Percentiles rank a stretch among this genome's conserved stretches.
These are phyloP conservation scores for Mycena latifolia DNA, from an alignment of 768 basidiomycete genomes.

Conservation along the genomic window DNA sequence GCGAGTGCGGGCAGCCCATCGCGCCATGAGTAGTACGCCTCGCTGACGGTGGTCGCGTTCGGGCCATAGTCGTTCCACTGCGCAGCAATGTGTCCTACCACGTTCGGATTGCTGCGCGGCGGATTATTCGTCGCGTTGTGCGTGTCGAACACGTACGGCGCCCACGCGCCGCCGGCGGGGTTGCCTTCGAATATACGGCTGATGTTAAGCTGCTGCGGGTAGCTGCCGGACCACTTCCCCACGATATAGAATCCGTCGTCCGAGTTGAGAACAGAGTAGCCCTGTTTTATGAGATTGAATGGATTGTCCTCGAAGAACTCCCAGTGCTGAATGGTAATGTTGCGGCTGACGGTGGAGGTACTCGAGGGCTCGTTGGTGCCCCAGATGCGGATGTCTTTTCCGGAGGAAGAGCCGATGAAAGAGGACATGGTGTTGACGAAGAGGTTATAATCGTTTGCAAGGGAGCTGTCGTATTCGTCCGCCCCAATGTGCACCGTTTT, in stretches of 20 bases:
- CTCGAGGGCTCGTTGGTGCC: conserved; percentile 35
- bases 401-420: conserved; percentile 24
- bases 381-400: conserved; percentile 35
- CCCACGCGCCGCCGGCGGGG: conserved; percentile 34
- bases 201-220: conserved; percentile 34
- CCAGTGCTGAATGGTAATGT: conserved; percentile 38
- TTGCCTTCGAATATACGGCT: conserved; percentile 34
- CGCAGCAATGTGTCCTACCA: conserved; percentile 32
- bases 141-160: conserved; percentile 33
- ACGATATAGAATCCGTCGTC: conserved; percentile 37
- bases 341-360: conserved; percentile 30
- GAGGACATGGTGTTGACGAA: conserved; percentile 34
- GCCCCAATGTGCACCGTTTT: conserved; percentile 36
- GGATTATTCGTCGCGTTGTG: conserved; percentile 36
- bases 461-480: conserved; percentile 33
- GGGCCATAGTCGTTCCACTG: conserved; percentile 36
- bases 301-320: conserved; percentile 37
- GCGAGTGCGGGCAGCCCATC: conserved; percentile 35
- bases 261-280: conserved; percentile 30
- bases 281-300: conserved; percentile 15
- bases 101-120: conserved; percentile 23
- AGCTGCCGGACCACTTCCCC: conserved; percentile 33
- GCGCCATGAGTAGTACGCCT: conserved; percentile 37
- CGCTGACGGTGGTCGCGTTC: conserved; percentile 31
- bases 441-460: conserved; percentile 32